Base-by-base conservation (phyloP, 805 yeast genomes). In the Metschnikowia gruessii region DNA sequence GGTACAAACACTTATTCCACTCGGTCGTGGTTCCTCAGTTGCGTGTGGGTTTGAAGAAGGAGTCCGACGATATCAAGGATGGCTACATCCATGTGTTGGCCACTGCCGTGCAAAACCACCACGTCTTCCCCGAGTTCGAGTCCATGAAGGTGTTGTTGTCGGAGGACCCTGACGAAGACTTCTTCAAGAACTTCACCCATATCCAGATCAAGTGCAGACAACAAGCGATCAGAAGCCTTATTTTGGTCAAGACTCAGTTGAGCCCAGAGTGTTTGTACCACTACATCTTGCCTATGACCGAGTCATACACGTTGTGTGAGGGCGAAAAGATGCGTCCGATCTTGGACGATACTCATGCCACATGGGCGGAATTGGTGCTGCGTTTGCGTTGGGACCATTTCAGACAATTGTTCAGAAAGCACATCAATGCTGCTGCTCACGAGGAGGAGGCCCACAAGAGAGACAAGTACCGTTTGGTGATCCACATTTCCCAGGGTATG, bases 131-230 rank as follows among this genome's bases (percentile, higher is more conserved):
- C 3, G 88, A 79, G 2, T 68, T 89, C 31, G 68, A 71, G 19
- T 92, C 86, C 55, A 74, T 91, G 90, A 75, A 77, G 46, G 72
- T 77, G 1, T 66, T 92, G 33, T 40, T 48, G 6, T 73, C 77
- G 42, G 83, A 83, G 35, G 95, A 89, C 56, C 92, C 83, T 31
- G 97, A 90, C 56, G 85, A 89, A 3, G 83, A 88, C 63, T 86
- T 88, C 60, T 88, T 88, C 65, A 62, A 68, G 36, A 89, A 90
- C 56, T 74, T 94, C 40, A 77, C 76, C 49, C 97, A 92, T 63
- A 82, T 92, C 31, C 99, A 92, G 68, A 57, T 85, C 9, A 89
- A 85, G 59, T 80, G 95, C 67, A 84, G 97, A 56, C 90, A 86
- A 63, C 77, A 90, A 57, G 96, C 98, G 0, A 74, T 92, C 18